Evolutionary conservation across 2,329 filamentous ascomycete genomes (phyloP), one percentile per base, ranked within the genome.

Genomic region (Coniella lustricola): DNA sequence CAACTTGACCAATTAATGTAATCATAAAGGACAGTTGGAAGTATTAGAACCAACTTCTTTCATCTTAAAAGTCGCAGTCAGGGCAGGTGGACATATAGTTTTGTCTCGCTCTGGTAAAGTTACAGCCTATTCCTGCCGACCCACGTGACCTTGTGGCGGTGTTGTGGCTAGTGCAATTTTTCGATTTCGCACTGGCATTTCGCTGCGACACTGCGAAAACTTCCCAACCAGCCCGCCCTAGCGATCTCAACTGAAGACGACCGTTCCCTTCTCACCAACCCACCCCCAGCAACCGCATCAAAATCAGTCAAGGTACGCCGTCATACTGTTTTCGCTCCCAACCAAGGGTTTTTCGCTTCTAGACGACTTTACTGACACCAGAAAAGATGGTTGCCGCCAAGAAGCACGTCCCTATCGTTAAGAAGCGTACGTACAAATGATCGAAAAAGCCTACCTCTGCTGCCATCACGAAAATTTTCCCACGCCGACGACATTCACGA

Each of bases 361-460:
- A 13, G 9, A 16, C 12, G 22, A 14, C 0, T 14, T 8, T 46
- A 51, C 52, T 51, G 46, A 54, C 48, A 41, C 18, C 18, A 13
- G 14, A 13, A 16, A 68, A 91, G 90, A 97, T 97, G 93, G 90
- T 91, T 82, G 82, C 90, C 85, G 87, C 91, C 76, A 95, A 94
- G 87, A 94, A 95, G 82, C 93, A 97, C 77, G 84, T 97, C 71
- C 85, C 90, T 69, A 98, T 98, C 82, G 88, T 98, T 71, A 98
- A 98, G 89, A 98, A 98, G 90, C 90, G 90, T 95, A 91, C 70
- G 89, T 90, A 67, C 61, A 35, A 58, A 52, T 54, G 44, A 55
- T 49, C 54, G 41, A 48, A 44, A 38, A 35, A 40, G 5, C 10
- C 48, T 49, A 35, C 43, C 45, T 49, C 48, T 37, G 44, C 50